Evolutionary conservation across 495 filamentous ascomycete genomes (phyloP), one percentile per base, ranked within the genome.

Genomic region (Trichoderma orchidacearum): DNA sequence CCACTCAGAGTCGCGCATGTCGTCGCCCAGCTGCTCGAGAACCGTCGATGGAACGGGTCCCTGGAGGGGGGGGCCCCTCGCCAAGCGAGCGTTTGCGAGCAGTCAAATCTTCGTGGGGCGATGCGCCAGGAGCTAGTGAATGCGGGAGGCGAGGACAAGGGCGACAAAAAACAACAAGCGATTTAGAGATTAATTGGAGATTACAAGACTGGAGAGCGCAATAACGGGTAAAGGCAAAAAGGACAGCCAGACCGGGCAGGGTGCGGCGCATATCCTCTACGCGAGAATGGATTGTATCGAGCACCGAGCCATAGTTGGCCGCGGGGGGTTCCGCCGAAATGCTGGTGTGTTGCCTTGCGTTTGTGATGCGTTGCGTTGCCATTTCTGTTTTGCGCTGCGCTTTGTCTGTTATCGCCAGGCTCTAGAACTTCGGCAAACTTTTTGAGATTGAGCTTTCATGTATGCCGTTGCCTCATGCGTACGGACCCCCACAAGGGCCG

Each of bases 11-110:
- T 4, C 41, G 41, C 41, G n/a, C 41, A 25, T 48, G 18, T 11
- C 21, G 13, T 48, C 15, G 41, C 41, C 41, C 41, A 48, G 21
- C 21, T 3, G 41, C 41, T 48, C 41, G 21, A 48, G 41, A 48
- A 48, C 41, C 41, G 9, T 48, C 41, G 41, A 48, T 48, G 41
- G 41, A 27, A 25, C 27, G 41, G 41, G 41, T 3, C 8, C n/a
- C n/a, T n/a, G 8, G 41, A 17, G 41, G 36, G n/a, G 36, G 36
- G 36, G 36, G 13, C n/a, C 21, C 15, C 12, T 27, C 7, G 21
- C 41, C 41, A 48, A 48, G 41, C 41, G 41, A 48, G 41, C 41
- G 41, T 48, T 48, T 48, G 41, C 41, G 41, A 48, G 41, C 41
- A 48, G 41, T 48, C 41, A 48, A 48, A 48, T 48, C 41, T 18